phyloP scores from a whole-genome alignment of 2,329 filamentous ascomycete species.

The Clathrospora elynae region DNA sequence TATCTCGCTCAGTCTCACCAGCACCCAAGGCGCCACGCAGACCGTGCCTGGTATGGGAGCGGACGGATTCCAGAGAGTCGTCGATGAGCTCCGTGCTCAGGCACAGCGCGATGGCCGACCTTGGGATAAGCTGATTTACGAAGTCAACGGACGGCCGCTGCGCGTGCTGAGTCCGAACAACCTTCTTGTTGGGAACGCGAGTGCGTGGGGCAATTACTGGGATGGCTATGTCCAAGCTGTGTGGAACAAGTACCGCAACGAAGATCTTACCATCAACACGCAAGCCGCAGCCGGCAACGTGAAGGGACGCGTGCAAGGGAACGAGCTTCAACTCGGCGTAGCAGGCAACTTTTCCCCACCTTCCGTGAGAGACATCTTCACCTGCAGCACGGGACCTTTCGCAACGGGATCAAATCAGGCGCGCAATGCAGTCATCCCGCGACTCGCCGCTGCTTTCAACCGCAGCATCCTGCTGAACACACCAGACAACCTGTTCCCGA shows the following conservation, averaged over 20 bases:
- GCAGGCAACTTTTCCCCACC: constrained; percentile 61
- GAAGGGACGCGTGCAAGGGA: constrained; percentile 53
- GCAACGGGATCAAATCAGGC: constrained; percentile 50
- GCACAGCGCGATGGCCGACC: constrained; percentile 58
- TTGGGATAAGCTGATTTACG: constrained; percentile 66
- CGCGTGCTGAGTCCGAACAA: constrained; percentile 54
- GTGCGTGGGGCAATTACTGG: constrained; percentile 59
- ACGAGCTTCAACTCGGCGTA: constrained; percentile 50
- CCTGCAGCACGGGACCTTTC: constrained; percentile 68
- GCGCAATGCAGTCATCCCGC: constrained; percentile 67
- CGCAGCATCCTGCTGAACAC: constrained; percentile 67
- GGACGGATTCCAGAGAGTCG: constrained; percentile 63
- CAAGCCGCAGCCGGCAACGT: constrained; percentile 64
- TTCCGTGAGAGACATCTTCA: constrained; percentile 66
- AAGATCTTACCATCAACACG: constrained; percentile 65
- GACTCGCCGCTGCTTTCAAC: constrained; percentile 78
- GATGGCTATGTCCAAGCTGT: constrained; percentile 59
- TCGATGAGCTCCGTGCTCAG: constrained; percentile 61
- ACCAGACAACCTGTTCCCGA: constrained; percentile 45
- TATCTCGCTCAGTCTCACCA: constrained; percentile 52
- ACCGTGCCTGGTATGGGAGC: constrained; percentile 62
- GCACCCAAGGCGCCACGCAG: constrained; percentile 47
- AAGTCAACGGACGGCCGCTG: constrained; percentile 43
- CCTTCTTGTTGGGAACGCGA: constrained; percentile 52
- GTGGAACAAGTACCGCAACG: constrained; percentile 54